Evolutionary conservation across 306 rosid genomes (phyloP).

Genomic region (Mucuna pruriens): DNA sequence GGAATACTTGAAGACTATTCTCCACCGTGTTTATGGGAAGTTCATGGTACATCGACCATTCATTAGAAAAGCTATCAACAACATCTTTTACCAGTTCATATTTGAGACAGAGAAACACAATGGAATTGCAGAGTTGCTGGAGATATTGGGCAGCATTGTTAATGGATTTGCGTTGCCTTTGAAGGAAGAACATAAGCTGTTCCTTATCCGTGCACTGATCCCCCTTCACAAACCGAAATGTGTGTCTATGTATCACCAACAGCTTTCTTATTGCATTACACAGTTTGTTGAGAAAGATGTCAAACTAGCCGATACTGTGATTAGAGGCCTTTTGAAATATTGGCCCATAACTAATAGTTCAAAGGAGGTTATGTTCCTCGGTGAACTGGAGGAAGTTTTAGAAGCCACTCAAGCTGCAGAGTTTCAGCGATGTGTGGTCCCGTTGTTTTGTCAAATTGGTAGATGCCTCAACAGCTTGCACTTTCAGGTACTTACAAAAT

Average conservation of each 20-base stretch:
- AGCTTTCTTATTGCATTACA: slow-evolving; percentile 60
- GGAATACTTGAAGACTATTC: slow-evolving; percentile 42
- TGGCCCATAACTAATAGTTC: slow-evolving; percentile 57
- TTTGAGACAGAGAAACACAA: slow-evolving; percentile 40
- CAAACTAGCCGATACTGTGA: slow-evolving; percentile 62
- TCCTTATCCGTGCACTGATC: slow-evolving; percentile 62
- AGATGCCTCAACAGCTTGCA: slow-evolving; percentile 66
- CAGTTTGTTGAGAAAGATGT: slow-evolving; percentile 70
- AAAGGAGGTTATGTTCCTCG: slow-evolving; percentile 38
- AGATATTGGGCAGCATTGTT: not conserved
- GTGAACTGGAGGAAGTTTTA: slow-evolving; percentile 39
- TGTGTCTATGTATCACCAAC: slow-evolving; percentile 64
- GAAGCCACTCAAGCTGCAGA: slow-evolving; percentile 39
- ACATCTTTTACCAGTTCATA: slow-evolving; percentile 61
- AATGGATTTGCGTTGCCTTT: slow-evolving; percentile 40
- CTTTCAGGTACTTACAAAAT: slow-evolving; percentile 52
- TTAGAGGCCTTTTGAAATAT: slow-evolving; percentile 62
- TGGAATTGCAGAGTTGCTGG: slow-evolving; percentile 42
- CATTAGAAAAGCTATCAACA: slow-evolving; percentile 63
- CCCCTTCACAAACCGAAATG: slow-evolving; percentile 72
- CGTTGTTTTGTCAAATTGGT: slow-evolving; percentile 58
- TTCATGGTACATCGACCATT: slow-evolving; percentile 41
- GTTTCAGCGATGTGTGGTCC: slow-evolving; percentile 61
- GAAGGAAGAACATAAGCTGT: slow-evolving; percentile 49
- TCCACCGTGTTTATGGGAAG: slow-evolving; percentile 19